Base-by-base conservation (phyloP, 2,329 filamentous ascomycete genomes). In the Fusarium goolgardi region DNA sequence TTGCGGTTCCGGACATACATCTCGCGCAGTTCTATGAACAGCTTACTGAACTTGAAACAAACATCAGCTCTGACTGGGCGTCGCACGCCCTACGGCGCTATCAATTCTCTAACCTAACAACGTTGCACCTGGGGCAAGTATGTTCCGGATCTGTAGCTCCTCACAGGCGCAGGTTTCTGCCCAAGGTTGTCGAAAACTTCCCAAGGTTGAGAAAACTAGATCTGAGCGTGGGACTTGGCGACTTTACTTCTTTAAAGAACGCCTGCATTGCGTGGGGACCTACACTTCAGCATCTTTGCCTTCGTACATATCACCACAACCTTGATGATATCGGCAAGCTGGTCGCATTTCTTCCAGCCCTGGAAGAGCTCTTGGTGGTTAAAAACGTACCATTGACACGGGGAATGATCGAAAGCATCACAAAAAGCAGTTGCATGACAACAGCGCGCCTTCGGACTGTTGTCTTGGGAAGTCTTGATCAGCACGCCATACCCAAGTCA, bases 261-360 rank as follows among this genome's bases (percentile, higher is more conserved):
- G 59, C 59, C 0, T 70, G 55, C 16, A 39, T 55, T 21, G 32
- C 1, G 29, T 71, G 69, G 69, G 55, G 59, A 0, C 3, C 46
- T 9, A 52, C 57, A n/a, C 55, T 71, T 6, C 39, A 35, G 5
- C 25, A 15, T 21, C 37, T 71, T 15, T 6, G n/a, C 4, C 29
- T 71, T 3, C 18, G 1, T 9, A 15, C 23, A 9, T 15, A 10
- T 15, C 3, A 20, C 12, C 5, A n/a, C 5, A 6, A 2, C 3
- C 4, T 4, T 4, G 20, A 45, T 18, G 2, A 1, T 5, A 10
- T 37, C 1, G 15, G 8, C 2, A 20, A 59, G 2, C 5, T 50
- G 18, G n/a, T 50, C 4, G 12, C 23, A 15, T 2, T 13, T 21
- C 29, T 47, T 18, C 29, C 45, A 1, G 20, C 5, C 16, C 29